Evolutionary conservation across 2,329 filamentous ascomycete species (phyloP), one percentile per base, ranked within the genome.

Genomic region (Aspergillus awamori): DNA sequence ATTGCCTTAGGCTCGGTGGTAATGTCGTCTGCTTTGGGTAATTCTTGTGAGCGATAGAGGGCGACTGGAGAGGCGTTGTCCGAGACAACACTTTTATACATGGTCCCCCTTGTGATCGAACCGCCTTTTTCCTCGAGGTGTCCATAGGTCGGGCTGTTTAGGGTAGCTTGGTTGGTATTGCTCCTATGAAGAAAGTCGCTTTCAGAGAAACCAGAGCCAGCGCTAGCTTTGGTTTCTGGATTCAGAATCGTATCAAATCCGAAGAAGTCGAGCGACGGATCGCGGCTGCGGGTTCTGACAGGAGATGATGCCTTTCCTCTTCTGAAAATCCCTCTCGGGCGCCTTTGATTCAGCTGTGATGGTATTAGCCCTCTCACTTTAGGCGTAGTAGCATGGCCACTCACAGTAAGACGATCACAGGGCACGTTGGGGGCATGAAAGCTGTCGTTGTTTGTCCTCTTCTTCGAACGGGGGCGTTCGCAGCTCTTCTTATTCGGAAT

Each of bases 401-500:
- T 67, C 70, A 86, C 85, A 15, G 84, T 86, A 56, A 87, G 74
- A 8, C 83, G 80, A n/a, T 80, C 75, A 53, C 79, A 79, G 10
- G 80, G 72, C 45, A 89, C 80, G 55, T 82, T 82, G 3, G 80
- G 72, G 1, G 87, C 87, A 11, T 76, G 76, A 63, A 89, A 90
- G 20, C 82, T 82, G 6, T 79, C 73, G 72, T 87, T 82, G 7
- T 88, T 76, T 43, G 83, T 67, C 69, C 72, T 63, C 67, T 75
- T 59, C 41, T 62, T 60, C 36, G 38, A 38, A 52, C 43, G 15
- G 58, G 56, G 4, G 48, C 38, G 24, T 49, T 15, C 53, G 8
- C 43, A 30, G 26, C 39, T 53, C 2, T 11, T 60, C 2, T 49
- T 59, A 6, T 57, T 58, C 48, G 15, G 10, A 13, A 36, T 11